Conservation (phyloP, 495 filamentous ascomycete species). For the Lophiotrema nucula region DNA sequence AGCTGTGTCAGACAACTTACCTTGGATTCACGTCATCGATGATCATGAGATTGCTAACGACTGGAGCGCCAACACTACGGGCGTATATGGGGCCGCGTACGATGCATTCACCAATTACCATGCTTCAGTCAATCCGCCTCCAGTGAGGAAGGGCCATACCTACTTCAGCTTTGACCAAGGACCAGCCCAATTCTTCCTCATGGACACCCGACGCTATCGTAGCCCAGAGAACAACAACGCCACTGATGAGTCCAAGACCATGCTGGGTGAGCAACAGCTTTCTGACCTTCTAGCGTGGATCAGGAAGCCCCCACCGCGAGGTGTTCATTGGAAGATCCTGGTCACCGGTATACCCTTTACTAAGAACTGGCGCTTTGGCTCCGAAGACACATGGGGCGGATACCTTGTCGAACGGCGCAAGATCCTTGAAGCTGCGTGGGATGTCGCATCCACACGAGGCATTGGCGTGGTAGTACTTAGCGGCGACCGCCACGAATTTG, state of each 20-base stretch:
- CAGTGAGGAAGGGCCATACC: constrained; percentile 57
- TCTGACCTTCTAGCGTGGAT: constrained; percentile 77
- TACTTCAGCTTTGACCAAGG: constrained; percentile 88
- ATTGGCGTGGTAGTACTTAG: constrained; percentile 80
- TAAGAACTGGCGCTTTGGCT: constrained; percentile 88
- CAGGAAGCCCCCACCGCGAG: constrained; percentile 61
- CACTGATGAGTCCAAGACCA: constrained; percentile 61
- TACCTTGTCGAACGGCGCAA: constrained; percentile 74
- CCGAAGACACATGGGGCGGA: constrained; percentile 86
- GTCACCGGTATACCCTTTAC: constrained; percentile 89
- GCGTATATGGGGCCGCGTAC: constrained; percentile 69
- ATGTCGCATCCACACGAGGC: constrained; percentile 62
- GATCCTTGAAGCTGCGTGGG: constrained; percentile 90
- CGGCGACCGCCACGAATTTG: constrained; percentile 94
- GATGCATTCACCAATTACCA: constrained; percentile 90
- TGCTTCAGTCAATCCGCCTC: constrained; percentile 75
- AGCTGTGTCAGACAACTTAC: constrained; percentile 63
- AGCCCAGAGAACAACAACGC: constrained; percentile 52
- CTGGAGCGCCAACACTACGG: constrained; percentile 73
- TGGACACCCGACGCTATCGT: constrained; percentile 88
- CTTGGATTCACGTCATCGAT: constrained; percentile 94
- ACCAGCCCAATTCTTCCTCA: constrained; percentile 88
- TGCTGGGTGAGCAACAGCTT: constrained; percentile 80
- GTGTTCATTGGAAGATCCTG: constrained; percentile 91
- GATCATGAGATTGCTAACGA: constrained; percentile 96